phyloP scores from a whole-genome alignment of 2,329 filamentous ascomycete species.

The Colletotrichum limetticola region DNA sequence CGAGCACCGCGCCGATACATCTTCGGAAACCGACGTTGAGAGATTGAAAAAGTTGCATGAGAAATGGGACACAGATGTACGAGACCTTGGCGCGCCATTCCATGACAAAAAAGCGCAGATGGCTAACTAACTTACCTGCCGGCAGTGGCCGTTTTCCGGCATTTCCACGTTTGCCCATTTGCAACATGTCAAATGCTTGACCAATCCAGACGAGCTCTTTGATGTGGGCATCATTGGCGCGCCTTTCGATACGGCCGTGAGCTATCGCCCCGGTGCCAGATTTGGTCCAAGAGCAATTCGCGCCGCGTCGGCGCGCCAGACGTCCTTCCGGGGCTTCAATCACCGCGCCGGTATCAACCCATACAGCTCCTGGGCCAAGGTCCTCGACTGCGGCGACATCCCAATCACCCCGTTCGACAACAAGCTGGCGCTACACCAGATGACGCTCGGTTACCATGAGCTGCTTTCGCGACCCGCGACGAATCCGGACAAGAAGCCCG shows the following conservation, averaged over 20 bases:
- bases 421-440: conserved; percentile 80
- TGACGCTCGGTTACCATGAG: conserved; percentile 83
- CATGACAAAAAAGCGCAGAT: no score
- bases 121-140: no score
- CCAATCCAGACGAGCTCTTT: conserved; percentile 70
- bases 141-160: conserved; percentile 65
- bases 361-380: conserved; percentile 79
- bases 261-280: conserved; percentile 76
- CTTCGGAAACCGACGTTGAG: no score
- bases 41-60: no score
- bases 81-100: no score
- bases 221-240: conserved; percentile 80
- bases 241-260: conserved; percentile 79
- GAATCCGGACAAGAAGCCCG: conserved; percentile 52
- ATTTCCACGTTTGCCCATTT: conserved; percentile 82
- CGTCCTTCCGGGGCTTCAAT: conserved; percentile 82
- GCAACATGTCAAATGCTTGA: conserved; percentile 74
- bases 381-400: conserved; percentile 92
- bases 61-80: no score
- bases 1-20: no score
- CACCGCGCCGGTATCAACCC: conserved; percentile 85
- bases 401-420: conserved; percentile 91
- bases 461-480: conserved; percentile 58
- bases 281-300: conserved; percentile 92
- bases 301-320: conserved; percentile 83